Evolutionary conservation across 306 rosid genomes (phyloP).

Genomic region (Delonix regia): DNA sequence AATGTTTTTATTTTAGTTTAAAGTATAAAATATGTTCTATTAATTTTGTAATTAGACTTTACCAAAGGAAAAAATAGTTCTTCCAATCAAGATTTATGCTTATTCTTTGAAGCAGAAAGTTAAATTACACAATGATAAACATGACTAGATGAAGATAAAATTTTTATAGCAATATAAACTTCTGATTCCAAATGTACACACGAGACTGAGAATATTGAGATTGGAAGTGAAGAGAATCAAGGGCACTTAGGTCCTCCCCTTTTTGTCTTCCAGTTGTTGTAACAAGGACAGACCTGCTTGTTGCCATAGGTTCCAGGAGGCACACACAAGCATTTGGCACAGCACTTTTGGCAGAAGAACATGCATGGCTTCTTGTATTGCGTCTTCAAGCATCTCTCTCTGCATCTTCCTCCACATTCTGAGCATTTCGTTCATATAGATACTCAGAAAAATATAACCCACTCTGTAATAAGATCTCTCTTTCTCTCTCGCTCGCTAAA

Average conservation of each 20-base stretch:
- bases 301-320: slow-evolving; percentile 69
- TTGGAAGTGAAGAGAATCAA: not conserved
- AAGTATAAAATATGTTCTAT: too few species aligned
- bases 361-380: slow-evolving; percentile 64
- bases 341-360: slow-evolving; percentile 67
- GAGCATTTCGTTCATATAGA: slow-evolving; percentile 17
- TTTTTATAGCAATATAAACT: not conserved
- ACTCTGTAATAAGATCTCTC: too few species aligned
- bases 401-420: slow-evolving; percentile 57
- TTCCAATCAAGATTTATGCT: too few species aligned
- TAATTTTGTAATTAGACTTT: too few species aligned
- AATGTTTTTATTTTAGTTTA: too few species aligned
- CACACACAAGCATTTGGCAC: slow-evolving; percentile 62
- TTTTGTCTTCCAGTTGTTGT: slow-evolving; percentile 71
- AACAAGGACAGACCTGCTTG: slow-evolving; percentile 67
- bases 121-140: slow-evolving; percentile 14
- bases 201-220: not conserved
- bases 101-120: too few species aligned
- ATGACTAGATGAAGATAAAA: slow-evolving; percentile 7
- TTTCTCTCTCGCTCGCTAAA: too few species aligned
- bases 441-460: not conserved
- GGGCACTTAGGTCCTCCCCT: slow-evolving; percentile 75
- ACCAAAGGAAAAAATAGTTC: too few species aligned
- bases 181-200: not conserved
- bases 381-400: slow-evolving; percentile 53